Percentiles rank a stretch among this genome's conserved stretches.
These are phyloP conservation scores for Crithidia acanthocephali DNA, from an alignment of 208 protist species.

Conservation along the genomic window DNA sequence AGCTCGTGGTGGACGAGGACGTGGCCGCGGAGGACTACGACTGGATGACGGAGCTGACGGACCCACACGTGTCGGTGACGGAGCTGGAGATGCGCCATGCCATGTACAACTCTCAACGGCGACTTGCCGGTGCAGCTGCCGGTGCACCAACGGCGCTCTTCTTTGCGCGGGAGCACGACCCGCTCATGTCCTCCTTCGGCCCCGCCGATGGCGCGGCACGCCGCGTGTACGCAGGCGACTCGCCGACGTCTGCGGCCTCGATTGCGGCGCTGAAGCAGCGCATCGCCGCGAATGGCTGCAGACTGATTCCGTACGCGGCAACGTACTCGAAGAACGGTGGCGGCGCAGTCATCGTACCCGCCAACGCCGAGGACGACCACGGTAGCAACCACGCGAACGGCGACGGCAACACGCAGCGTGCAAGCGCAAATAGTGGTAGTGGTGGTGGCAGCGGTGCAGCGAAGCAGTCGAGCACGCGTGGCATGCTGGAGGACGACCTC, in stretches of 20 bases:
- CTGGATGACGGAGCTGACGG: constrained; percentile 54
- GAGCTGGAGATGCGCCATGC: constrained; percentile 95
- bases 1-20: constrained; percentile 77
- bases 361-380: neutral
- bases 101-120: constrained; percentile 60
- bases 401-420: neutral
- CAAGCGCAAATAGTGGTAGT: neutral
- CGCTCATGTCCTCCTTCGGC: constrained; percentile 50
- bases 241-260: constrained; percentile 33
- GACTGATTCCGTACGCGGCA: constrained; percentile 58
- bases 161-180: constrained; percentile 62
- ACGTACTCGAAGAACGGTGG: constrained; percentile 17
- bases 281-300: constrained; percentile 33
- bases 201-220: constrained; percentile 24
- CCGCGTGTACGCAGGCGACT: constrained; percentile 66
- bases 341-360: neutral
- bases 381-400: neutral
- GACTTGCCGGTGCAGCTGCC: constrained; percentile 19
- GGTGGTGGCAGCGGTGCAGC: neutral
- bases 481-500: constrained; percentile 31
- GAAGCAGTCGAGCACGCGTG: constrained; percentile 10
- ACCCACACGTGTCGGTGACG: constrained; percentile 89
- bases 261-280: constrained; percentile 48
- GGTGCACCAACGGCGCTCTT: constrained; percentile 61
- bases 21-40: constrained; percentile 67